Evolutionary conservation across 768 basidiomycete species (phyloP), one percentile per base, ranked within the genome.

Genomic region (Fibroporia radiculosa): DNA sequence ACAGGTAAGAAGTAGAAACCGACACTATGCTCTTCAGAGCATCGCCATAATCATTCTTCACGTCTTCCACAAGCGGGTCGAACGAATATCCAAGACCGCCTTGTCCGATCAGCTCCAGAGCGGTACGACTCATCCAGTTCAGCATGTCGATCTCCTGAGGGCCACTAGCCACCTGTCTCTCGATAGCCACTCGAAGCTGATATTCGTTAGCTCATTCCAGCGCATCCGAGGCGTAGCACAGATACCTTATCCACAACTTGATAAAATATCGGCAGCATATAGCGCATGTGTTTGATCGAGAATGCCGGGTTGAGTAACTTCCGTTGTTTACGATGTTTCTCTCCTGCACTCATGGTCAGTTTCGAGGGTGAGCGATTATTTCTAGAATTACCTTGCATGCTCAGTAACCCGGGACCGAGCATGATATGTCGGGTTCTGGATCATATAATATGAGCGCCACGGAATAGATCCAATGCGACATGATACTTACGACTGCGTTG

Each of bases 21-120:
- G 57, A 64, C 53, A 63, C 40, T 28, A 31, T 29, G 1, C 22
- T 40, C 36, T 52, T 52, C 3, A 48, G 22, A 7, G 51, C 47
- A 11, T 48, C 47, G 6, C 43, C 25, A 36, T 16, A 26, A 22
- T 48, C 45, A 13, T 39, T 23, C 10, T 39, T 25, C 6, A 31
- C 64, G 1, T 66, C 62, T 26, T 65, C 64, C 6, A 47, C 53
- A 4, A 75, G 59, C 3, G 54, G 42, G 26, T 68, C 65, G 39
- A 68, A 67, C 0, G 66, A 65, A 32, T 60, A 61, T 0, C 68
- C 68, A 25, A 77, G 60, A 4, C 74, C 72, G 16, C 67, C 67
- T 57, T 70, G 72, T 6, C 71, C 73, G 33, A 77, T 66, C 31
- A 75, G 49, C 45, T 61, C 60, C 5, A 61, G 53, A 5, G 60